phyloP scores from a whole-genome alignment of 352 stramenopile species.

The Phytophthora sp. region DNA sequence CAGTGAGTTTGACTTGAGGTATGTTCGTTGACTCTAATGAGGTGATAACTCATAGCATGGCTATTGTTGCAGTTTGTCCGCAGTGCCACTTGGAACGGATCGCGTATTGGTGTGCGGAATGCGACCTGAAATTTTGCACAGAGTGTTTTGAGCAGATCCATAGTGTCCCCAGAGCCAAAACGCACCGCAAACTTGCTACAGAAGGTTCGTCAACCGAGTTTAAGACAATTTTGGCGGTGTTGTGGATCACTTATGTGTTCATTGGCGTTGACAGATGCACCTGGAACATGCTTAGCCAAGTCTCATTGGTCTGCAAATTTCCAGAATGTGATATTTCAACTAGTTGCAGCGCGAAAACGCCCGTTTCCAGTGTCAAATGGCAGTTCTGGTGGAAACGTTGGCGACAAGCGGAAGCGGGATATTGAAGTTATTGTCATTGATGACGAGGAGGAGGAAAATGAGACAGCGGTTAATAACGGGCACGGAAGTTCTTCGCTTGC shows the following conservation, averaged over 20 bases:
- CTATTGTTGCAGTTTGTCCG: conserved; percentile 50
- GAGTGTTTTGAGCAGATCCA: conserved; percentile 62
- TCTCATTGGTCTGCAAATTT: conserved; percentile 58
- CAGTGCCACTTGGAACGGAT: conserved; percentile 60
- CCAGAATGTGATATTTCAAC: conserved; percentile 44
- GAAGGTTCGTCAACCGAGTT: conserved; percentile 39
- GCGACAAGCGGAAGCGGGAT: conserved; percentile 60
- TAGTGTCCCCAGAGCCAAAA: conserved; percentile 34
- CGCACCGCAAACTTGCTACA: conserved; percentile 46
- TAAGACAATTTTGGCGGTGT: background rate
- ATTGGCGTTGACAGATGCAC: conserved; percentile 37
- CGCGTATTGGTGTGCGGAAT: conserved; percentile 60
- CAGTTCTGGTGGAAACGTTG: background rate
- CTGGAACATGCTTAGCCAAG: conserved; percentile 46
- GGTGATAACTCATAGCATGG: background rate
- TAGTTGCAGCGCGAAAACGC: conserved; percentile 30
- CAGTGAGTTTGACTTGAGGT: conserved; percentile 47
- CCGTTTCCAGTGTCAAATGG: background rate
- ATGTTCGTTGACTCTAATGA: background rate
- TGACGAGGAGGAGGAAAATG: conserved; percentile 27
- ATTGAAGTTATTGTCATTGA: conserved; percentile 72
- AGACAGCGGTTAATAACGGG: conserved; percentile 1
- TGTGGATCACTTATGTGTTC: background rate
- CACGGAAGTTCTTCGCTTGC: background rate
- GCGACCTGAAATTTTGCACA: conserved; percentile 68